Evolutionary conservation across 768 basidiomycete species (phyloP).

Genomic region (Kwoniella mangroviensis): DNA sequence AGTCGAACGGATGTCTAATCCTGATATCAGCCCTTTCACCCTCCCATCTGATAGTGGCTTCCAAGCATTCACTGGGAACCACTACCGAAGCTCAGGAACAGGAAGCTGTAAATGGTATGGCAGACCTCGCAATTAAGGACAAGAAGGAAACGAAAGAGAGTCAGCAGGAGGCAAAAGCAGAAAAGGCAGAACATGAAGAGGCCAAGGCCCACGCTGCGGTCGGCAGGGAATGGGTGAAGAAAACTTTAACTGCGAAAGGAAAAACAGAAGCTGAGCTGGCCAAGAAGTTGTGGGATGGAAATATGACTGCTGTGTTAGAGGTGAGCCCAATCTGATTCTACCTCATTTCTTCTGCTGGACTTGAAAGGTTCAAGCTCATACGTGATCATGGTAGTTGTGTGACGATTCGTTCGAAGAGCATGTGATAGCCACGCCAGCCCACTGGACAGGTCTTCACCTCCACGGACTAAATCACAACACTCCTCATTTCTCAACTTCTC

Average conservation of each 20-base stretch:
- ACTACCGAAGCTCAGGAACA: constrained; percentile 30
- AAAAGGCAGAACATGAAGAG: constrained; percentile 22
- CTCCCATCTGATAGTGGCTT: constrained; percentile 77
- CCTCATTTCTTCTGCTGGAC: neutral
- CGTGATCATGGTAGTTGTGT: constrained; percentile 69
- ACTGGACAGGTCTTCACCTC: constrained; percentile 85
- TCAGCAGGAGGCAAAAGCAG: constrained; percentile 13
- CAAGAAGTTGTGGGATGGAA: constrained; percentile 71
- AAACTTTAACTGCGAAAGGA: constrained; percentile 67
- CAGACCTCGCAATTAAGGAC: constrained; percentile 3
- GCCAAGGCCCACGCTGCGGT: constrained; percentile 73
- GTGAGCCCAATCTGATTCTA: constrained; percentile 61
- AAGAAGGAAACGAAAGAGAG: constrained; percentile 6
- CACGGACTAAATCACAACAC: constrained; percentile 84
- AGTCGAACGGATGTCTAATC: constrained; percentile 96
- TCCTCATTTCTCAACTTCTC: constrained; percentile 71
- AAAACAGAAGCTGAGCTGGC: constrained; percentile 79
- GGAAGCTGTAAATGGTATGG: constrained; percentile 11
- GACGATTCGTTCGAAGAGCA: constrained; percentile 98
- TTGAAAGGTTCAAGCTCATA: neutral
- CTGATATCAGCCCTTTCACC: constrained; percentile 85
- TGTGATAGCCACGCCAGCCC: constrained; percentile 78
- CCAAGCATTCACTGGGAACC: constrained; percentile 84
- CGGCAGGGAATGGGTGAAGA: constrained; percentile 80
- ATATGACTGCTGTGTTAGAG: constrained; percentile 90